Percentiles rank a stretch among this genome's conserved stretches.
phyloP scores from a whole-genome alignment of 179 eudicot species.

The Camellia oleifera region DNA sequence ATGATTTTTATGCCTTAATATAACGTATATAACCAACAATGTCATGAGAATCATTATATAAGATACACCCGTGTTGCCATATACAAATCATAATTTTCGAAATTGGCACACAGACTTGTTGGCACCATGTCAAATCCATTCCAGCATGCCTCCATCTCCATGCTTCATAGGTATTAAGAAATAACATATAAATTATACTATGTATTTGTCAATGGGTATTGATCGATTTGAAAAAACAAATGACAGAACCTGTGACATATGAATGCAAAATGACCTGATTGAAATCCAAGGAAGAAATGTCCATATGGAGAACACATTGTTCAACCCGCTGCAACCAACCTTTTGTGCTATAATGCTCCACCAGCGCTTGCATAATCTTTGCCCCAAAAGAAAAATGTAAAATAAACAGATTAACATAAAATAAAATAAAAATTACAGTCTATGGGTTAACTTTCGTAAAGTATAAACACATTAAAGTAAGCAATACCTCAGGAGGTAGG shows the following conservation, averaged over 20 bases:
- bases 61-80: neutral
- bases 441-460: neutral
- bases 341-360: slow-evolving; percentile 84
- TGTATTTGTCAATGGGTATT: neutral
- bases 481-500: slow-evolving; percentile 85
- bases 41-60: neutral
- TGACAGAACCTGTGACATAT: slow-evolving; percentile 8
- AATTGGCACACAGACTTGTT: neutral
- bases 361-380: slow-evolving; percentile 97
- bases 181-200: neutral
- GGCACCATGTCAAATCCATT: neutral
- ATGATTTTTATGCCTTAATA: neutral
- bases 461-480: neutral
- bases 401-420: slow-evolving; percentile 9
- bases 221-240: neutral
- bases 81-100: neutral
- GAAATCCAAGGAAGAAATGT: slow-evolving; percentile 92
- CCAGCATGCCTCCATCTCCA: neutral
- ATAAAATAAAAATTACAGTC: neutral
- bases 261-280: slow-evolving; percentile 67
- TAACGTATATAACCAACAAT: neutral
- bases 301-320: slow-evolving; percentile 99
- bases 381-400: slow-evolving; percentile 12
- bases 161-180: neutral
- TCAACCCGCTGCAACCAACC: slow-evolving; percentile 99